A percentile compares a stretch with the other conserved stretches of the same genome.
Conservation (phyloP, 2,329 filamentous ascomycete species). For the Pseudofabraea citricarpa region DNA sequence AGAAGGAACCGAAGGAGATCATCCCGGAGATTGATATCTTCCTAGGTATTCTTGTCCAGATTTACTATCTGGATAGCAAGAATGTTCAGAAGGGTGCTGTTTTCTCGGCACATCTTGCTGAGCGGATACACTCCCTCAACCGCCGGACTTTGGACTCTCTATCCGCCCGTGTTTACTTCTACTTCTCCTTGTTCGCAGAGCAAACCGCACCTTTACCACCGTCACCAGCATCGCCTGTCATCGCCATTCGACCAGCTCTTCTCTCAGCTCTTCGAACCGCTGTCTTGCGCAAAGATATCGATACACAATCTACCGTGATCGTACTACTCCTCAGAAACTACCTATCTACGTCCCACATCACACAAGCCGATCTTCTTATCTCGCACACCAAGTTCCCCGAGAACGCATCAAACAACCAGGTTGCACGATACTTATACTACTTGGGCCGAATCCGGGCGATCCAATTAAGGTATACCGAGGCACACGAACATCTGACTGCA, state of each 20-base stretch:
- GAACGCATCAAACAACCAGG: slow-evolving; percentile 94
- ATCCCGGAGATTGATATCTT: slow-evolving; percentile 88
- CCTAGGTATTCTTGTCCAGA: slow-evolving; percentile 79
- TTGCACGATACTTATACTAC: slow-evolving; percentile 96
- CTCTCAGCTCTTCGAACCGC: slow-evolving; percentile 87
- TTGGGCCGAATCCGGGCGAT: slow-evolving; percentile 94
- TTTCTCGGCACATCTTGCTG: slow-evolving; percentile 79
- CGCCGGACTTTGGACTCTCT: slow-evolving; percentile 90
- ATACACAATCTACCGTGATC: slow-evolving; percentile 95
- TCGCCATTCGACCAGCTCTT: slow-evolving; percentile 79
- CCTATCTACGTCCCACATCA: slow-evolving; percentile 91
- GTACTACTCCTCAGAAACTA: slow-evolving; percentile 94
- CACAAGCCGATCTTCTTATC: slow-evolving; percentile 91
- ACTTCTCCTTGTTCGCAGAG: slow-evolving; percentile 94
- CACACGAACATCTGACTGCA: slow-evolving; percentile 87
- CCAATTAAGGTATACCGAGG: slow-evolving; percentile 94
- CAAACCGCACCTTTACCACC: slow-evolving; percentile 82
- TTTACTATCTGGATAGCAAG: slow-evolving; percentile 83
- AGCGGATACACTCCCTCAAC: slow-evolving; percentile 84
- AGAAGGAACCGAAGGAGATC: slow-evolving; percentile 66
- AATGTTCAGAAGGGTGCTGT: slow-evolving; percentile 73
- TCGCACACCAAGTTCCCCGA: slow-evolving; percentile 94
- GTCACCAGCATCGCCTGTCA: slow-evolving; percentile 81
- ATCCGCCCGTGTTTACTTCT: slow-evolving; percentile 95
- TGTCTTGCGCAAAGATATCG: slow-evolving; percentile 93